A percentile compares a stretch with the other conserved stretches of the same genome.
Conservation (phyloP, 1,284 basidiomycete species). For the Bondarzewia mesenterica region DNA sequence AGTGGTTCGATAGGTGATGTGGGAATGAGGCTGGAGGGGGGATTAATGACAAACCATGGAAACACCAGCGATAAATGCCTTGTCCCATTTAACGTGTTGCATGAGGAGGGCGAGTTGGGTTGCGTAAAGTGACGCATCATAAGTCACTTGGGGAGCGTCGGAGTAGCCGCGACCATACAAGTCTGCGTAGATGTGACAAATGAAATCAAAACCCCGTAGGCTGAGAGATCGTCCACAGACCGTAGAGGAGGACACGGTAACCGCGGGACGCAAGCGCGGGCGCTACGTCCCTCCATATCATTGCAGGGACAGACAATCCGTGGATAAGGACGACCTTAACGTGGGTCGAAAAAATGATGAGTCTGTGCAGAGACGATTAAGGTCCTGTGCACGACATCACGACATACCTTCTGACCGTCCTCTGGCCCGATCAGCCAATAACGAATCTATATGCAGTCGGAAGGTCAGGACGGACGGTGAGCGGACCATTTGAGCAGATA, state of each 20-base stretch:
- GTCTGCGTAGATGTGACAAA: conserved; percentile 33
- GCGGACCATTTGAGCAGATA: conserved; percentile 4
- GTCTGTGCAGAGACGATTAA: background rate
- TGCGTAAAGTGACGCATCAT: conserved; percentile 55
- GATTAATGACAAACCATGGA: conserved; percentile 67
- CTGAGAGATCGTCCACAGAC: conserved; percentile 27
- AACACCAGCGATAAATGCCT: conserved; percentile 54
- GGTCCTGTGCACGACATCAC: background rate
- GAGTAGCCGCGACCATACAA: conserved; percentile 76
- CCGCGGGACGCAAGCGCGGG: conserved; percentile 52
- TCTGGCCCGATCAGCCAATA: conserved; percentile 72
- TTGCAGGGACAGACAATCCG: conserved; percentile 67
- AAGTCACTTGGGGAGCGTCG: conserved; percentile 60
- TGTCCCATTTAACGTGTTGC: conserved; percentile 66
- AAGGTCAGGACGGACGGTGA: conserved; percentile 3
- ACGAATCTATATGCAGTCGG: conserved; percentile 37
- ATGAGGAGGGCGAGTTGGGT: conserved; percentile 74
- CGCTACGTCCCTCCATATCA: conserved; percentile 68
- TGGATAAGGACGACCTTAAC: conserved; percentile 65
- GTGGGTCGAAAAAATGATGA: conserved; percentile 2
- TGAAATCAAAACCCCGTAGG: background rate
- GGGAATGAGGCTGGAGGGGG: no score
- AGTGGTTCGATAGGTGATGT: background rate
- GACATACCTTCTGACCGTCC: conserved; percentile 53
- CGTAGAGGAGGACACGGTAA: conserved; percentile 70